Evolutionary conservation across 805 yeast genomes (phyloP).

Genomic region (Sugiyamaella americana): DNA sequence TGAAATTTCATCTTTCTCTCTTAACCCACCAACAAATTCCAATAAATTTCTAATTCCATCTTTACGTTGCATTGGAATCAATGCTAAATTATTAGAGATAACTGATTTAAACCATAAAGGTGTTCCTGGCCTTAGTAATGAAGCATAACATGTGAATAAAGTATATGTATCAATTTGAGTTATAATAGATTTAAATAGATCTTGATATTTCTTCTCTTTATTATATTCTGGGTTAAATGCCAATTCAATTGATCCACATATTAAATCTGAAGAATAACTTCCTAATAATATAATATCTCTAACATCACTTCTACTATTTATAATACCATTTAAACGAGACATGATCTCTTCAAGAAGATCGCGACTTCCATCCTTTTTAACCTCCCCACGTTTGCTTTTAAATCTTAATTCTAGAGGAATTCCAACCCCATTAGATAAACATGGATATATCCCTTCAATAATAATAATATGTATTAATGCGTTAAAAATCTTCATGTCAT

Average conservation of each 20-base stretch:
- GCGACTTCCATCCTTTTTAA: background rate
- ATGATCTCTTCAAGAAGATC: slow-evolving; percentile 10
- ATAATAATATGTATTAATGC: slow-evolving; percentile 58
- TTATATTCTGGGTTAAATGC: slow-evolving; percentile 19
- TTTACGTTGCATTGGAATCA: slow-evolving; percentile 48
- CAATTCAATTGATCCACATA: slow-evolving; percentile 26
- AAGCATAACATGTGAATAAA: slow-evolving; percentile 53
- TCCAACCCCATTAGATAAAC: slow-evolving; percentile 50
- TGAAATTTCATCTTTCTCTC: slow-evolving; percentile 66
- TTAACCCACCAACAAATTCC: slow-evolving; percentile 69
- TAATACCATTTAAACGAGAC: slow-evolving; percentile 17
- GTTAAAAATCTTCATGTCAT: slow-evolving; percentile 74
- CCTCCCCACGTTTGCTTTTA: slow-evolving; percentile 38
- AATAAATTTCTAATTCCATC: slow-evolving; percentile 71
- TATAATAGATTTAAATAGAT: slow-evolving; percentile 5
- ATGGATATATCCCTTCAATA: slow-evolving; percentile 64
- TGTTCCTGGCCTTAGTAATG: slow-evolving; percentile 46
- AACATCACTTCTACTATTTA: slow-evolving; percentile 25
- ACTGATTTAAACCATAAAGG: slow-evolving; percentile 43
- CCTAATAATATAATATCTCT: slow-evolving; percentile 27
- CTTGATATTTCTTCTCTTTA: slow-evolving; percentile 5
- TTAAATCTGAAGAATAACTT: slow-evolving; percentile 25
- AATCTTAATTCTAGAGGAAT: slow-evolving; percentile 59
- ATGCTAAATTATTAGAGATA: slow-evolving; percentile 46
- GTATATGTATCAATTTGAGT: slow-evolving; percentile 48